phyloP scores from a whole-genome alignment of 2,329 filamentous ascomycete genomes.

The Diaporthe capsici region DNA sequence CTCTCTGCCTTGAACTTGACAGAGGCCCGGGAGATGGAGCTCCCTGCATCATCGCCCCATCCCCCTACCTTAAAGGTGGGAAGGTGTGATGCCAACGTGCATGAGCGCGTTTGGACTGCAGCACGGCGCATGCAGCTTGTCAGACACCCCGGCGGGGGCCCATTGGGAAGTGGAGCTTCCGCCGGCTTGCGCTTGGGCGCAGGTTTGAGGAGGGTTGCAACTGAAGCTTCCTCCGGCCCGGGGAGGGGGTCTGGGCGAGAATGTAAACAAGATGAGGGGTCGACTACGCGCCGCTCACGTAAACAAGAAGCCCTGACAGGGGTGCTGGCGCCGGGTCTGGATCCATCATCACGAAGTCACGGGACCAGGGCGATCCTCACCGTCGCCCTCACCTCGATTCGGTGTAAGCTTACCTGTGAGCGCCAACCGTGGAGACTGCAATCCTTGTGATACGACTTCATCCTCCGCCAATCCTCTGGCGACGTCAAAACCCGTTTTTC shows the following conservation, averaged over 20 bases:
- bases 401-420: conserved; percentile 9
- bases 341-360: conserved; percentile 40
- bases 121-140: conserved; percentile 34
- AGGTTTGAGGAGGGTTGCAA: conserved; percentile 33
- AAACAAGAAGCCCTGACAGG: conserved; percentile 42
- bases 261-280: conserved; percentile 42
- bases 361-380: conserved; percentile 3
- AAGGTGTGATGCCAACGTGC: conserved; percentile 36
- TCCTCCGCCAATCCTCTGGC: conserved; percentile 15
- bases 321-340: conserved; percentile 37
- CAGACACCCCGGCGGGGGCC: conserved; percentile 1
- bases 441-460: conserved; percentile 6
- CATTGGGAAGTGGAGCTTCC: conserved; percentile 26
- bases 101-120: conserved; percentile 38
- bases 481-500: not conserved
- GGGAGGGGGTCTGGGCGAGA: conserved; percentile 29
- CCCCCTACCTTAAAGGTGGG: conserved; percentile 28
- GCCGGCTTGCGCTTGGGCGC: conserved; percentile 24
- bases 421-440: not conserved
- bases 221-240: conserved; percentile 5
- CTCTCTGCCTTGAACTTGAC: not conserved
- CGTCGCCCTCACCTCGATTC: not conserved
- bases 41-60: conserved; percentile 18
- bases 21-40: conserved; percentile 20
- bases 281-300: conserved; percentile 37